These are phyloP conservation scores for Claviceps spartinae DNA, from an alignment of 2,329 filamentous ascomycete species.

Conservation along the genomic window DNA sequence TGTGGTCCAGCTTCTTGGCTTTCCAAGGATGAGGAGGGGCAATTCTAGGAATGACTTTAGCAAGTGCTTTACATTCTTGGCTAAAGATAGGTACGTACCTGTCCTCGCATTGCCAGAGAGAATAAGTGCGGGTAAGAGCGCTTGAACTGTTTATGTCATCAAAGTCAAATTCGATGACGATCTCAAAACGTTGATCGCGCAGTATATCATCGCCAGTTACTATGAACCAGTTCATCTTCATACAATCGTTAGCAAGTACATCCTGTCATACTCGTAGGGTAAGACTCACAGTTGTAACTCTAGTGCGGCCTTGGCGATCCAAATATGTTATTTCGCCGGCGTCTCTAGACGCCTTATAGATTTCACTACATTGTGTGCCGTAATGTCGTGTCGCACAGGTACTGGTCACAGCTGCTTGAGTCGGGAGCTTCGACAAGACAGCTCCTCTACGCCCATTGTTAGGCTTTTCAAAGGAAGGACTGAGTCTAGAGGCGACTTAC, in stretches of 20 bases:
- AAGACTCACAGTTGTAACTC: background rate
- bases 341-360: background rate
- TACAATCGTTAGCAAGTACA: background rate
- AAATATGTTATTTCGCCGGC: background rate
- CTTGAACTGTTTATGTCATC: background rate
- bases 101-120: too few relatives aligned
- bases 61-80: too few relatives aligned
- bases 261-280: too few relatives aligned
- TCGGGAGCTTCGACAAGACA: constrained; percentile 1
- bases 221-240: constrained; percentile 1
- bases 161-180: background rate
- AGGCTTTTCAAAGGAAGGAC: background rate
- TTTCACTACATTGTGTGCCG: accelerated
- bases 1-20: background rate
- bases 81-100: too few relatives aligned
- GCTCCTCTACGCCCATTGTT: background rate
- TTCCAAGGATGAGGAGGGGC: background rate
- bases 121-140: too few relatives aligned
- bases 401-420: background rate
- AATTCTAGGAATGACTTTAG: background rate
- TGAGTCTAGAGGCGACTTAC: background rate
- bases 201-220: background rate
- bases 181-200: background rate
- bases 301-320: background rate
- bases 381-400: constrained; percentile 1